phyloP scores from a whole-genome alignment of 176 grass and related monocot species.

The Aegilops umbellulata region DNA sequence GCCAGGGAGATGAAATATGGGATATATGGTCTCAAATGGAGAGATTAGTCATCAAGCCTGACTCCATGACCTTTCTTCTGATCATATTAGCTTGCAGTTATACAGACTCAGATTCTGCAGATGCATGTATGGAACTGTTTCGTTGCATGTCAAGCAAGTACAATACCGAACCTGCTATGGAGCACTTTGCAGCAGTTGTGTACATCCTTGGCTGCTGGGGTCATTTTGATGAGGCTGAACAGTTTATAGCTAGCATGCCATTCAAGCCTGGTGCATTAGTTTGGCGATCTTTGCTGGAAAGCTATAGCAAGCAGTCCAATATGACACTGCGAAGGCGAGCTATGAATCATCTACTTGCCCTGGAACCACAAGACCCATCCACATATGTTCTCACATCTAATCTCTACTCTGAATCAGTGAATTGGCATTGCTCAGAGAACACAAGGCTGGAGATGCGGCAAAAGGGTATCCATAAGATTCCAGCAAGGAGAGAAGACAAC shows the following conservation, averaged over 20 bases:
- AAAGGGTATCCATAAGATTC: slow-evolving; percentile 59
- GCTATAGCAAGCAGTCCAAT: slow-evolving; percentile 40
- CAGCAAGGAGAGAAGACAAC: slow-evolving; percentile 58
- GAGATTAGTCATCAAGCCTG: slow-evolving; percentile 35
- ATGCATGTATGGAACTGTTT: slow-evolving; percentile 43
- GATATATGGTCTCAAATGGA: slow-evolving; percentile 54
- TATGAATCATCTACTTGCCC: slow-evolving; percentile 39
- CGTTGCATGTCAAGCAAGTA: slow-evolving; percentile 39
- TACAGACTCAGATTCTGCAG: slow-evolving; percentile 49
- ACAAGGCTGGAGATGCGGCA: slow-evolving; percentile 55
- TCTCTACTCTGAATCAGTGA: slow-evolving; percentile 56
- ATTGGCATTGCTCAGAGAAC: slow-evolving; percentile 59
- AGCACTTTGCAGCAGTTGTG: slow-evolving; percentile 53
- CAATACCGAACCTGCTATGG: slow-evolving; percentile 35
- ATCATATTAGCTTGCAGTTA: slow-evolving; percentile 54
- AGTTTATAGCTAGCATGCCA: slow-evolving; percentile 49
- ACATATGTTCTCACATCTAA: slow-evolving; percentile 54
- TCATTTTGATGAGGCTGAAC: slow-evolving; percentile 54
- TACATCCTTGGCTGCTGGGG: slow-evolving; percentile 58
- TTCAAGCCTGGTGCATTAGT: slow-evolving; percentile 46
- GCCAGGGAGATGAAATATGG: slow-evolving; percentile 47
- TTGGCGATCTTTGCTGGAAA: slow-evolving; percentile 72
- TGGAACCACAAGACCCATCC: slow-evolving; percentile 53
- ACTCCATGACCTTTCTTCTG: slow-evolving; percentile 63
- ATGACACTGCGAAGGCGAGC: slow-evolving; percentile 29